Evolutionary conservation across 148 eudicot species (phyloP).

Genomic region (Polygonum maritimum): DNA sequence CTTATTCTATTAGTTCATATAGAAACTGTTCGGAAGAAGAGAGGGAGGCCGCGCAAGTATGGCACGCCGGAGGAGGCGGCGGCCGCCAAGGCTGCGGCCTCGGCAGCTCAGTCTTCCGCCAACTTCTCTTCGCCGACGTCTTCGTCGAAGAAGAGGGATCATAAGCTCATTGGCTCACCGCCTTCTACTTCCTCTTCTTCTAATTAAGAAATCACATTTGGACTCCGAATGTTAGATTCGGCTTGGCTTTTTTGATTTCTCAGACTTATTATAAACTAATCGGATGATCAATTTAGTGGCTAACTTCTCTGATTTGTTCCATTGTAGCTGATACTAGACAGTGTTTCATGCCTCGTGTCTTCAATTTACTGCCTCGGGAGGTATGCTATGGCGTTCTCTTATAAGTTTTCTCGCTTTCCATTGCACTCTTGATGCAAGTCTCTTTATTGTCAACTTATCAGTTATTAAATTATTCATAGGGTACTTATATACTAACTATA

Average conservation of each 20-base stretch:
- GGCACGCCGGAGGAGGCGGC: slow-evolving; percentile 73
- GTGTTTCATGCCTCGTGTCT: slow-evolving; percentile 32
- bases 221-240: slow-evolving; percentile 28
- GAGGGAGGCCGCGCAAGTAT: slow-evolving; percentile 75
- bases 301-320: slow-evolving; percentile 6
- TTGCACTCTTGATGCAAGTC: no score
- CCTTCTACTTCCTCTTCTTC: slow-evolving; percentile 24
- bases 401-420: background rate
- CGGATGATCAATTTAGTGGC: background rate
- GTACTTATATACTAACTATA: no score
- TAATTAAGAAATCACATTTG: slow-evolving; percentile 36
- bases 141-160: slow-evolving; percentile 26
- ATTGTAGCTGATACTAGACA: slow-evolving; percentile 27
- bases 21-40: slow-evolving; percentile 41
- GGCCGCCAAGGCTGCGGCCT: slow-evolving; percentile 45
- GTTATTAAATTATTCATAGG: background rate
- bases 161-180: slow-evolving; percentile 11
- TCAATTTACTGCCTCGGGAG: slow-evolving; percentile 35
- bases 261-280: background rate
- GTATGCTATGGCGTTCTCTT: slow-evolving; percentile 10
- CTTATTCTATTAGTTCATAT: no score
- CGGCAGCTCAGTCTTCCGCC: slow-evolving; percentile 12
- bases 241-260: background rate
- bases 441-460: no score
- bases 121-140: slow-evolving; percentile 21